Evolutionary conservation across 1,284 basidiomycete species (phyloP).

Genomic region (Boletus hoseneyae): DNA sequence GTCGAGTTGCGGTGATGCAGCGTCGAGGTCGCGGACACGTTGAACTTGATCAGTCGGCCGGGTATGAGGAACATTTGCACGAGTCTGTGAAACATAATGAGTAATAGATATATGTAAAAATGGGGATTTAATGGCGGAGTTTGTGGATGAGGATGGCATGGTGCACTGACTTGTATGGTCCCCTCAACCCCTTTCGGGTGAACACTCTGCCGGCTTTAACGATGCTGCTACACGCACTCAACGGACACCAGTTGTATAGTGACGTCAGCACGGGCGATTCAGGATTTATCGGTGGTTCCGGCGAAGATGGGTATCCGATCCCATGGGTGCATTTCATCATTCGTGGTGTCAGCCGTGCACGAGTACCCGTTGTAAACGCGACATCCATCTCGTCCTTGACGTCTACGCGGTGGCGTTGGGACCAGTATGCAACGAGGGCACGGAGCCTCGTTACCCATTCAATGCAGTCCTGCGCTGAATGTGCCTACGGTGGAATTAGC

Average conservation of each 20-base stretch:
- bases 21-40: slow-evolving; percentile 48
- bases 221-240: slow-evolving; percentile 73
- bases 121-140: neutral
- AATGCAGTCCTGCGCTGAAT: slow-evolving; percentile 59
- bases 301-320: slow-evolving; percentile 41
- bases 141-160: neutral
- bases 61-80: slow-evolving; percentile 65
- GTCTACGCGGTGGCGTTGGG: slow-evolving; percentile 62
- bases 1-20: slow-evolving; percentile 48
- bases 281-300: slow-evolving; percentile 49
- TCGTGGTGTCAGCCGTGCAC: slow-evolving; percentile 56
- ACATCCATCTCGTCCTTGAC: slow-evolving; percentile 78
- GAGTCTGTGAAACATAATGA: slow-evolving; percentile 40
- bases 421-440: slow-evolving; percentile 74
- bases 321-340: slow-evolving; percentile 36
- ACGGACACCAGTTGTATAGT: slow-evolving; percentile 78
- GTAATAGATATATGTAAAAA: neutral
- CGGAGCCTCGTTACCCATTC: slow-evolving; percentile 79
- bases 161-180: slow-evolving; percentile 63
- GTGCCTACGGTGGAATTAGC: slow-evolving; percentile 40
- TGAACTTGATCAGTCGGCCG: slow-evolving; percentile 64
- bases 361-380: slow-evolving; percentile 47
- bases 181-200: slow-evolving; percentile 61
- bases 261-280: slow-evolving; percentile 56
- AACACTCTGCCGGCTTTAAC: slow-evolving; percentile 68